These are phyloP conservation scores for Tylopilus sp. DNA, from an alignment of 768 basidiomycete genomes.

Conservation along the genomic window DNA sequence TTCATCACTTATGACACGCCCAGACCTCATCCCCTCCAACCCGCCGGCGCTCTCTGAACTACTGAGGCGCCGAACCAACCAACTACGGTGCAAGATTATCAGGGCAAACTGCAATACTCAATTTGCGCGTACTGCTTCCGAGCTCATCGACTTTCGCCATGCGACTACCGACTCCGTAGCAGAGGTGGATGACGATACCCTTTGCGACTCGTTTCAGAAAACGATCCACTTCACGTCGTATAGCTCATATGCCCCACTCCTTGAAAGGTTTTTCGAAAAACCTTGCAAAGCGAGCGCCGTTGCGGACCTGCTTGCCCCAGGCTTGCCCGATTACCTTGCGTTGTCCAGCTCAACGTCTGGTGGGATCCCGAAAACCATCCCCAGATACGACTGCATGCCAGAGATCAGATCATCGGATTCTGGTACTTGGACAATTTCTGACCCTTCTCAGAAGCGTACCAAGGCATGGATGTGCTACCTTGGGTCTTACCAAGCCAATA, in stretches of 20 bases:
- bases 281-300: not conserved
- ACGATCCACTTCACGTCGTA: conserved; percentile 14
- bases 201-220: conserved; percentile 7
- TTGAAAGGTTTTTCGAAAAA: not conserved
- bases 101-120: not conserved
- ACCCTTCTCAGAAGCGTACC: conserved; percentile 2
- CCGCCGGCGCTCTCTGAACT: not conserved
- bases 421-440: not conserved
- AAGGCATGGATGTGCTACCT: not conserved
- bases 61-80: not conserved
- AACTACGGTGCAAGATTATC: too few relatives aligned
- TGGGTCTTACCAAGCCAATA: not conserved
- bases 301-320: conserved; percentile 10
- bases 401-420: not conserved
- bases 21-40: not conserved
- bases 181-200: not conserved
- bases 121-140: not conserved
- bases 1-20: not conserved
- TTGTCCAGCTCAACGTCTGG: conserved; percentile 18
- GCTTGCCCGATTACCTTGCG: conserved; percentile 16
- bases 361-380: conserved; percentile 10
- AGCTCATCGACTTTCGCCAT: conserved; percentile 1
- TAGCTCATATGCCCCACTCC: conserved; percentile 8
- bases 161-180: not conserved
- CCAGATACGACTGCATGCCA: conserved; percentile 4